Conservation (phyloP, 148 eudicot genomes). For the Fagopyrum esculentum region DNA sequence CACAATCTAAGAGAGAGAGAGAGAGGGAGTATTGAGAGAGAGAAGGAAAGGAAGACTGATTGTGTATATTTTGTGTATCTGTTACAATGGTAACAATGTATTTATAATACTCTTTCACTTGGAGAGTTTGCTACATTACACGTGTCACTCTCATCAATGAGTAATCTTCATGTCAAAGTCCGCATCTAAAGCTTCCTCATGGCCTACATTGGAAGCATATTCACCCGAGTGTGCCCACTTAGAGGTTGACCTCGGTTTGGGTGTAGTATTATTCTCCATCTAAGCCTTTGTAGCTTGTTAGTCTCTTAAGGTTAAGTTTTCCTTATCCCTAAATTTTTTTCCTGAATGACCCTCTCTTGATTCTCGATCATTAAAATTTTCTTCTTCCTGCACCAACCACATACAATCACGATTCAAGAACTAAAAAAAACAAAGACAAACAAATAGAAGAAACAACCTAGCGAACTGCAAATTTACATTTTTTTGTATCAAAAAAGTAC, state of each 20-base stretch:
- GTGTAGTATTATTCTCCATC: conserved; percentile 30
- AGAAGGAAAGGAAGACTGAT: no score
- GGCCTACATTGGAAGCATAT: conserved; percentile 23
- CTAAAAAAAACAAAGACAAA: no score
- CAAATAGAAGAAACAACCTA: no score
- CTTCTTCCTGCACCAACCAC: conserved; percentile 39
- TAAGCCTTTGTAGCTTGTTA: conserved; percentile 41
- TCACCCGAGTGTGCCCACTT: conserved; percentile 28
- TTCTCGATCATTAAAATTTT: conserved; percentile 69
- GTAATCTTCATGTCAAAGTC: conserved; percentile 26
- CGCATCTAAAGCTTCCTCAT: conserved; percentile 19
- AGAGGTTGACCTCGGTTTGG: conserved; percentile 14
- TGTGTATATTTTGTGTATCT: no score
- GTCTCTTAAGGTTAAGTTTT: conserved; percentile 36
- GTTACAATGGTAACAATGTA: no score
- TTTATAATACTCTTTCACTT: no score
- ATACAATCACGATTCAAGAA: neutral
- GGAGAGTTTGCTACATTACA: no score
- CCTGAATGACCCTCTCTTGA: conserved; percentile 71
- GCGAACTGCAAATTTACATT: no score
- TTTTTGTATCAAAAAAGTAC: no score
- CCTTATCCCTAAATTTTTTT: conserved; percentile 31
- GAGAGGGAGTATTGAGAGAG: no score
- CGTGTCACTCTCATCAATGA: neutral
- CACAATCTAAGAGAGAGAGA: no score